Evolutionary conservation across 768 basidiomycete genomes (phyloP).

Genomic region (Artomyces pyxidatus): DNA sequence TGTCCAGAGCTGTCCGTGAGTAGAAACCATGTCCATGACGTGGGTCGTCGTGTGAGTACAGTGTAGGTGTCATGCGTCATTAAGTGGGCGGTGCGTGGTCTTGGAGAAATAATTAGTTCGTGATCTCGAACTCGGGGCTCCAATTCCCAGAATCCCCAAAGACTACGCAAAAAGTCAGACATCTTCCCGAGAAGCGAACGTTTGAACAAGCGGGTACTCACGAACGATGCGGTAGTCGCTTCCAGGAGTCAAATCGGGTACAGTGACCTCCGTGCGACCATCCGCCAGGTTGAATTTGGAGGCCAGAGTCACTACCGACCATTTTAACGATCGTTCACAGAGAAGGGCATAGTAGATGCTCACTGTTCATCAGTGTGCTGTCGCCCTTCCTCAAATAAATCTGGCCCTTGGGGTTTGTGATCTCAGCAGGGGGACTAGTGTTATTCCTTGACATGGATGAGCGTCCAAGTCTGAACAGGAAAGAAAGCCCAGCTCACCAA

Average conservation of each 20-base stretch:
- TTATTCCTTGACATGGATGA: neutral
- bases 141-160: constrained; percentile 27
- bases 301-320: neutral
- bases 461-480: too few relatives aligned
- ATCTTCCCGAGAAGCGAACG: neutral
- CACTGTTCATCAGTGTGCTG: neutral
- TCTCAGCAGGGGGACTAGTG: constrained; percentile 6
- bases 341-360: neutral
- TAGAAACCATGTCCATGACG: neutral
- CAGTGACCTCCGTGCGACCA: constrained; percentile 6
- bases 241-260: neutral
- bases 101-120: neutral
- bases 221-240: constrained; percentile 3
- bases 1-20: neutral
- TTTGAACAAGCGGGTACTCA: neutral
- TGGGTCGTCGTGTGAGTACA: neutral
- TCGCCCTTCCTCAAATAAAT: neutral
- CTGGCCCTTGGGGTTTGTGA: constrained; percentile 18
- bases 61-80: neutral
- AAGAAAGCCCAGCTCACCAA: constrained; percentile 20
- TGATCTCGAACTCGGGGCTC: constrained; percentile 23
- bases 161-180: constrained; percentile 16
- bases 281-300: neutral
- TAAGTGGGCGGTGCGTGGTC: neutral
- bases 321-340: neutral